Evolutionary conservation across 23 red algal species (phyloP).

Genomic region (Agarophyton chilense): DNA sequence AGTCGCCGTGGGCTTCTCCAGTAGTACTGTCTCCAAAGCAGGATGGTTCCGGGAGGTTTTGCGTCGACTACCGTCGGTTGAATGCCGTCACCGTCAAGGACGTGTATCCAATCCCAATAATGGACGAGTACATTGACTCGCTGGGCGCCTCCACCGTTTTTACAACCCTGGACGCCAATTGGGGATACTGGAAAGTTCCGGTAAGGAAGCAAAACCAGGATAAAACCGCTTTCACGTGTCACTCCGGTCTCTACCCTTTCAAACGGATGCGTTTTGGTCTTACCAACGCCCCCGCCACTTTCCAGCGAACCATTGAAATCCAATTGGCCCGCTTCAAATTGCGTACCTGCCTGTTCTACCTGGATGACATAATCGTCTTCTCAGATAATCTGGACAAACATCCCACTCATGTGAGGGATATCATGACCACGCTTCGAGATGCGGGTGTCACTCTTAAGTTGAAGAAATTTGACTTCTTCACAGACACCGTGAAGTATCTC

Average conservation of each 20-base stretch:
- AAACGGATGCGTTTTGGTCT: slow-evolving; percentile 8
- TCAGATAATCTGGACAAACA: background rate
- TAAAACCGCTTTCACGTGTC: too few species aligned
- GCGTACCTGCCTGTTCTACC: background rate
- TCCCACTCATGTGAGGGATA: background rate
- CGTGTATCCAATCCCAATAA: background rate
- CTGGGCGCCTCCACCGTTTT: background rate
- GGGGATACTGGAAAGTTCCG: background rate
- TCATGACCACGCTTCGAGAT: background rate
- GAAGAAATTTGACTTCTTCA: slow-evolving; percentile 10
- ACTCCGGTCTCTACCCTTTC: too few species aligned
- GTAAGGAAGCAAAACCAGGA: background rate
- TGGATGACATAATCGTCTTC: slow-evolving; percentile 10
- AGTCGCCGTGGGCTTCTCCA: background rate
- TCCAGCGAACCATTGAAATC: background rate
- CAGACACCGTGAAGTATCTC: background rate
- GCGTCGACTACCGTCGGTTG: background rate
- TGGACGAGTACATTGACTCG: background rate
- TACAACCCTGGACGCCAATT: background rate
- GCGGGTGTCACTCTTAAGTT: background rate
- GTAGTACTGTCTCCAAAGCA: background rate
- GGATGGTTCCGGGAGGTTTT: background rate
- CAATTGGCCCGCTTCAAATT: background rate
- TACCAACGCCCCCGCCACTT: background rate
- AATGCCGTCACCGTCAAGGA: background rate